Evolutionary conservation across 1,284 basidiomycete species (phyloP), one percentile per base, ranked within the genome.

Genomic region (Abortiporus biennis): DNA sequence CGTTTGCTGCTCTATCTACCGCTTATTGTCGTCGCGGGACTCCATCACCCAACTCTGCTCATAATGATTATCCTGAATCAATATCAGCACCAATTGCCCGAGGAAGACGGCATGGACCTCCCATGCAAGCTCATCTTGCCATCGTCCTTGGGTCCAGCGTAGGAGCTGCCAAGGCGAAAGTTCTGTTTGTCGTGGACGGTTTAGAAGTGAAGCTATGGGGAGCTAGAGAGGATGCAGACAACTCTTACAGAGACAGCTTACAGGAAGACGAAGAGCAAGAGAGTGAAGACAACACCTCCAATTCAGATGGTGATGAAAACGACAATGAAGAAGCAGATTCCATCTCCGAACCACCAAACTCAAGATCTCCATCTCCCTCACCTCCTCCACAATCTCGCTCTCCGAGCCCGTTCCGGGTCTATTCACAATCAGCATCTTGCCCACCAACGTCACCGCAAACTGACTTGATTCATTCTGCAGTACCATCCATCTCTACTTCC

Each of bases 1-100:
- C 85, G 0, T 88, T 86, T 55, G 69, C 75, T 3, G 73, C 80
- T 0, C 66, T 88, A 1, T 81, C 82, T 1, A 78, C 76, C 0
- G 78, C 83, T 1, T 64, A 81, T 30, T 76, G 76, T 1, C 65
- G 56, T 30, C 36, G 38, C 20, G 16, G 12, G n/a, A n/a, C n/a
- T 20, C 15, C 13, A 20, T 2, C 22, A 34, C 4, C 27, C 29
- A 13, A 35, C 45, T 6, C 30, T 6, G 25, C 36, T 8, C 21
- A 8, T 11, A 39, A 36, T 37, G 27, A 48, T 34, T 27, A 27
- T n/a, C 13, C n/a, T 16, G 8, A 36, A 19, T 23, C 31, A 37
- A n/a, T 43, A 38, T 21, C 22, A 4, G 21, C 17, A 45, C 19
- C 40, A 21, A 15, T 27, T 13, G 13, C 19, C 11, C 4, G 21